Evolutionary conservation across 2,329 filamentous ascomycete genomes (phyloP).

Genomic region (Shiraia bambusicola): DNA sequence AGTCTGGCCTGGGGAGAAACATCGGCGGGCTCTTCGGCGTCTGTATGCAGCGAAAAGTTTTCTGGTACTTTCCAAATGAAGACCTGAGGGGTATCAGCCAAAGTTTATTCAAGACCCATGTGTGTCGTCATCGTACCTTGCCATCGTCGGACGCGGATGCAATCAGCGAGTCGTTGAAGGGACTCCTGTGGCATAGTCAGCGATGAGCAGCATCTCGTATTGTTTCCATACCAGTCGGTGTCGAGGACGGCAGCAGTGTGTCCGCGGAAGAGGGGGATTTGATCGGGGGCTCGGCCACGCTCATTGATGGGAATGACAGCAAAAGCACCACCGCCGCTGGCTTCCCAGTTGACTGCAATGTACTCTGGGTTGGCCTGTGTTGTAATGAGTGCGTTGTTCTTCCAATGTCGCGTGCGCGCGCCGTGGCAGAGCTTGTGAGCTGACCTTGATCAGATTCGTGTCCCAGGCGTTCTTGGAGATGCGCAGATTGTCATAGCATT

Average conservation of each 20-base stretch:
- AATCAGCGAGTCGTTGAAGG: conserved; percentile 91
- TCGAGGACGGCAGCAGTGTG: conserved; percentile 95
- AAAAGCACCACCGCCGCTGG: conserved; percentile 92
- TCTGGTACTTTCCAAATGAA: conserved; percentile 95
- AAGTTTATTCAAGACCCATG: background rate
- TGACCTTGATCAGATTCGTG: conserved; percentile 94
- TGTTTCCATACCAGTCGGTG: conserved; percentile 76
- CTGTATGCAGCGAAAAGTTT: conserved; percentile 79
- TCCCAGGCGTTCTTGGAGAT: conserved; percentile 99
- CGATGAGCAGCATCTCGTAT: background rate
- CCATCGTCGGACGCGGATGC: conserved; percentile 95
- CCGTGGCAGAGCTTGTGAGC: conserved; percentile 32
- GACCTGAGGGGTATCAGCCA: conserved; percentile 53
- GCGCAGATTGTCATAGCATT: conserved; percentile 97
- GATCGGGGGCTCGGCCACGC: conserved; percentile 85
- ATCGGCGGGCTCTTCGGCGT: conserved; percentile 79
- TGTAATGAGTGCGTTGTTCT: conserved; percentile 30
- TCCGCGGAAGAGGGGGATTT: conserved; percentile 90
- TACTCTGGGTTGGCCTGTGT: conserved; percentile 88
- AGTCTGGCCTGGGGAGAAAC: conserved; percentile 80
- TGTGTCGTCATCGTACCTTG: conserved; percentile 58
- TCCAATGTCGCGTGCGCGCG: conserved; percentile 29
- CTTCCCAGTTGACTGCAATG: conserved; percentile 97
- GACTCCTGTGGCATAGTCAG: conserved; percentile 64
- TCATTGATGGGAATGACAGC: conserved; percentile 91